Evolutionary conservation across 192 early-diverging fungal species (phyloP).

Genomic region (Diversispora epigaea): DNA sequence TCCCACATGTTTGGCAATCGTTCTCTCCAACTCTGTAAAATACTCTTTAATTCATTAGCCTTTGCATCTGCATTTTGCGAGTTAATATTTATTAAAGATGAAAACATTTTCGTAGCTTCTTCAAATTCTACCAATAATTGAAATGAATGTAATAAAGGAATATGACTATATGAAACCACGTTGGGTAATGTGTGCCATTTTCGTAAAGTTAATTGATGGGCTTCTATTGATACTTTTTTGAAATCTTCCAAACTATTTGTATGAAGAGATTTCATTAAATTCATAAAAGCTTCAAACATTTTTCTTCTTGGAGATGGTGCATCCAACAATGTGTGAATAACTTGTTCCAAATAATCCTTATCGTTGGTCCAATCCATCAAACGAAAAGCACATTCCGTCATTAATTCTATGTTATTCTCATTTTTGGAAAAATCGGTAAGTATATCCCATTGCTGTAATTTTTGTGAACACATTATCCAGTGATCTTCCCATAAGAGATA

Average conservation of each 20-base stretch:
- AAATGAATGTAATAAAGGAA: slow-evolving; percentile 86
- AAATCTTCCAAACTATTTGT: slow-evolving; percentile 67
- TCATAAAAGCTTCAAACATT: slow-evolving; percentile 85
- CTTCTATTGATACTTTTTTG: slow-evolving; percentile 80
- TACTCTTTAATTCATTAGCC: slow-evolving; percentile 85
- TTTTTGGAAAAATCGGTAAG: slow-evolving; percentile 88
- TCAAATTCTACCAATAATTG: slow-evolving; percentile 95
- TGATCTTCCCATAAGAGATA: slow-evolving; percentile 98
- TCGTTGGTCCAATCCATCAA: slow-evolving; percentile 92
- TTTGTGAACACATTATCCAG: slow-evolving; percentile 88
- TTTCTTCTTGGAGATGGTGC: slow-evolving; percentile 66
- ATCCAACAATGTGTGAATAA: slow-evolving; percentile 63
- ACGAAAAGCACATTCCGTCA: slow-evolving; percentile 92
- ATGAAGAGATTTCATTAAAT: slow-evolving; percentile 68
- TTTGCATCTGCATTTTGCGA: slow-evolving; percentile 56
- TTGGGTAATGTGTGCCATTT: slow-evolving; percentile 89
- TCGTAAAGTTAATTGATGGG: slow-evolving; percentile 77
- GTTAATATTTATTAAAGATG: slow-evolving; percentile 74
- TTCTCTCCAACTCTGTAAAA: slow-evolving; percentile 94
- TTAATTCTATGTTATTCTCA: slow-evolving; percentile 81
- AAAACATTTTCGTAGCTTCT: slow-evolving; percentile 91
- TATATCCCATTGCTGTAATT: slow-evolving; percentile 97
- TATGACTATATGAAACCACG: slow-evolving; percentile 82
- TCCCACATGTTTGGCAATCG: slow-evolving; percentile 95
- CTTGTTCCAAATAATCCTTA: slow-evolving; percentile 69